phyloP scores from a whole-genome alignment of 2,329 filamentous ascomycete species.

The Xylaria sp. region DNA sequence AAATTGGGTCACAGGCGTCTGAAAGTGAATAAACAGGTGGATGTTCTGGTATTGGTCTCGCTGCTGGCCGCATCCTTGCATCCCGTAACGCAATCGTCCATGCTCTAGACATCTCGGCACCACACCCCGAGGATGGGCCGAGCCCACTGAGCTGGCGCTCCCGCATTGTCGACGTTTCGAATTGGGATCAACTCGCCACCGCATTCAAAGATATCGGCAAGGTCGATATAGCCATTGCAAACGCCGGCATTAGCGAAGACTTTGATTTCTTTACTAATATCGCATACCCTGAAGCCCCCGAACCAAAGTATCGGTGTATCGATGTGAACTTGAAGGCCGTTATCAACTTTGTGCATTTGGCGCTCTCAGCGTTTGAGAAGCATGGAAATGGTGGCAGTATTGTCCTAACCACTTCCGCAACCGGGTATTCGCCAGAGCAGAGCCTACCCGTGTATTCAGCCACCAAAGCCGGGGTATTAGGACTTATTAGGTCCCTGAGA shows the following conservation, averaged over 20 bases:
- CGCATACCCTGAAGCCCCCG: constrained; percentile 31
- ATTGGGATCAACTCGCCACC: no score
- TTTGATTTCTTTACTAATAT: constrained; percentile 41
- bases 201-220: constrained; percentile 15
- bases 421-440: constrained; percentile 46
- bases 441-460: constrained; percentile 41
- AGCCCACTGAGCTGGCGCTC: no score
- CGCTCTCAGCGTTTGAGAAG: constrained; percentile 33
- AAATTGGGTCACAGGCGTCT: no score
- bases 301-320: constrained; percentile 38
- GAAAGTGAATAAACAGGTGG: no score
- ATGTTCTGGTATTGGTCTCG: no score
- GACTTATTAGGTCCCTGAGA: no score
- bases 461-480: background rate
- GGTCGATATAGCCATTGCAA: constrained; percentile 44
- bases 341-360: constrained; percentile 44
- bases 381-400: constrained; percentile 39
- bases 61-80: no score
- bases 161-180: no score
- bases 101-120: no score
- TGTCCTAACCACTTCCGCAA: constrained; percentile 46
- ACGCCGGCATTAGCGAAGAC: constrained; percentile 43
- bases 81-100: no score
- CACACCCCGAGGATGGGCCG: no score
- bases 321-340: constrained; percentile 43